Base-by-base conservation (phyloP, 768 basidiomycete species). In the Lactarius hatsudake region DNA sequence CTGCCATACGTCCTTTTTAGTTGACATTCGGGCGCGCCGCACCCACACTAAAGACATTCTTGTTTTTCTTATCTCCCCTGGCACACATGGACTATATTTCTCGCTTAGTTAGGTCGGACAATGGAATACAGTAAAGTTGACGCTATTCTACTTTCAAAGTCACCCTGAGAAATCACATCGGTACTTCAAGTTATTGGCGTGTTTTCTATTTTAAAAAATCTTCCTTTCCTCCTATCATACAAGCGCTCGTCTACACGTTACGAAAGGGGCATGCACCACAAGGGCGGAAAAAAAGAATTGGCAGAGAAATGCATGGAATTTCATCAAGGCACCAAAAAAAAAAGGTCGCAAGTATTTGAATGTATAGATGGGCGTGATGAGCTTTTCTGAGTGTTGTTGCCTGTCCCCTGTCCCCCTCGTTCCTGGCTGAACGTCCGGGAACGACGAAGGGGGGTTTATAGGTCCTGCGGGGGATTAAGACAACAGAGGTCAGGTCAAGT, bases 381-480 rank as follows among this genome's bases (percentile, higher is more conserved):
- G 40, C 17, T 56, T 34, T 56, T 56, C 8, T 56, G 55, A 56
- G 15, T 34, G 32, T 43, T 63, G 23, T 42, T 23, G 6, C 30
- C n/a, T 56, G 26, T n/a, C 10, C 6, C 20, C 30, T 34, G 17
- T 38, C 34, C 64, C 36, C 51, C n/a, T 32, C 30, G 58, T 55
- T 34, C 60, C 36, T 56, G 51, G 38, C 40, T 26, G 38, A 20
- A 15, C 23, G 38, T 30, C 55, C 32, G 30, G 9, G 54, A 18
- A 57, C 20, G 40, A 61, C 38, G 17, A 4, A 63, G 51, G 5
- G 64, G 51, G 32, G 26, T 26, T 68, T 56, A 68, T 64, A 68
- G 67, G 20, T 68, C 67, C 67, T 68, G 36, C 8, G 23, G 12
- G 34, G 10, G 20, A 43, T 13, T 26, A 26, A 51, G 30, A n/a